These are phyloP conservation scores for Pythium phragmitis DNA, from an alignment of 352 stramenopile species.

Conservation along the genomic window DNA sequence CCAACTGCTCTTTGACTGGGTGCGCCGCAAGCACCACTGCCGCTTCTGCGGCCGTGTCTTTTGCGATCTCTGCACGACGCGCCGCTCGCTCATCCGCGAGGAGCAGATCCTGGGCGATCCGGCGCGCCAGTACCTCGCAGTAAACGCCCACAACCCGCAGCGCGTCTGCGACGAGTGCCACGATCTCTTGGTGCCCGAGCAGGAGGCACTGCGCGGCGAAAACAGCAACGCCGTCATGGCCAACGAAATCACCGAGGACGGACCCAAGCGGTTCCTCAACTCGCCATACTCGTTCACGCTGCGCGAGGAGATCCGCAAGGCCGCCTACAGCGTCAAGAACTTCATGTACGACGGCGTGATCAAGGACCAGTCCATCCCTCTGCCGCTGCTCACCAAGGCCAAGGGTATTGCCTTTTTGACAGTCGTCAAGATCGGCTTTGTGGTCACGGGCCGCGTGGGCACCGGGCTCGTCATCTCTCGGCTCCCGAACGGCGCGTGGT, in stretches of 20 bases:
- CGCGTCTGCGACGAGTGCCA: slow-evolving; percentile 82
- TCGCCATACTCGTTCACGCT: slow-evolving; percentile 89
- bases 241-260: slow-evolving; percentile 64
- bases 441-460: slow-evolving; percentile 83
- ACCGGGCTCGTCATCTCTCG: slow-evolving; percentile 93
- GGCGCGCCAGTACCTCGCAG: slow-evolving; percentile 69
- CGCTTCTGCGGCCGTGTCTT: slow-evolving; percentile 68
- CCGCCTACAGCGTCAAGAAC: slow-evolving; percentile 92
- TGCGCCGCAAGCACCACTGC: slow-evolving; percentile 90
- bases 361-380: slow-evolving; percentile 89
- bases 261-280: slow-evolving; percentile 77
- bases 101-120: slow-evolving; percentile 76
- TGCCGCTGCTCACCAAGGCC: slow-evolving; percentile 84
- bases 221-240: slow-evolving; percentile 83
- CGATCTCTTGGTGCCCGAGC: slow-evolving; percentile 51
- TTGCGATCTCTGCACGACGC: slow-evolving; percentile 68
- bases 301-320: slow-evolving; percentile 91
- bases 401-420: slow-evolving; percentile 93
- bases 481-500: slow-evolving; percentile 93
- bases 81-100: slow-evolving; percentile 68
- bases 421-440: slow-evolving; percentile 90
- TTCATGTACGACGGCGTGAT: slow-evolving; percentile 88
- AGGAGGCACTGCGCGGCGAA: slow-evolving; percentile 58
- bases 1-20: slow-evolving; percentile 86
- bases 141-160: slow-evolving; percentile 82